Base-by-base conservation (phyloP, 2,329 filamentous ascomycete species). In the Zalaria sp. region DNA sequence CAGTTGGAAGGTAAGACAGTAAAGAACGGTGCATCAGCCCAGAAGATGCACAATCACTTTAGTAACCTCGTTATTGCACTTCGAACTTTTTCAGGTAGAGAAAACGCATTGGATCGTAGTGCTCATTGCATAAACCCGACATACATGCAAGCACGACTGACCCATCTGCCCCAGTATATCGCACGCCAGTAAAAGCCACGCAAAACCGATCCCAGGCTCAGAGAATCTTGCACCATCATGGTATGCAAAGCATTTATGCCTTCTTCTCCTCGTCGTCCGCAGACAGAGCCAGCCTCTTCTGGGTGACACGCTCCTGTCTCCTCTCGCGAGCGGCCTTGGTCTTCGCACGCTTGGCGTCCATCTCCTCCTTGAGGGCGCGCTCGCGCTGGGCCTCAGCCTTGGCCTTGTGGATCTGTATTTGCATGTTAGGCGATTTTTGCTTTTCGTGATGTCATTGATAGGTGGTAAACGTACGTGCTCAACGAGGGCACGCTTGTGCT, bases 401-500 rank as follows among this genome's bases (percentile, higher is more conserved):
- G 75, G 91, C 91, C 73, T 88, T 93, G 84, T 98, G 91, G 68
- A 98, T 96, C 91, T 98, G 62, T 38, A 40, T 27, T 38, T 3
- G 5, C 5, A 27, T 44, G 43, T 48, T 44, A 52, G 43, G 44
- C 43, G 29, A 44, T 40, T 50, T 32, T 39, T 8, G 18, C 4
- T 46, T 36, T 25, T 34, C 25, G 36, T 38, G 34, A 37, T 37
- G 31, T 37, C 27, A 35, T 36, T 43, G 35, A 40, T 42, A 39
- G 41, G 45, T 53, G 45, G 58, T 43, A 42, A 61, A 86, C 91
- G 65, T 93, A 98, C 91, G 77, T 98, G 91, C 81, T 98, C 91
- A 68, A 98, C 87, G 62, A 98, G 82, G 65, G 88, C 91, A 73
- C 91, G 83, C 88, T 96, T 98, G 86, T 98, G 91, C 88, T 98